These are phyloP conservation scores for Cubamyces lactineus DNA, from an alignment of 768 basidiomycete genomes.

Conservation along the genomic window DNA sequence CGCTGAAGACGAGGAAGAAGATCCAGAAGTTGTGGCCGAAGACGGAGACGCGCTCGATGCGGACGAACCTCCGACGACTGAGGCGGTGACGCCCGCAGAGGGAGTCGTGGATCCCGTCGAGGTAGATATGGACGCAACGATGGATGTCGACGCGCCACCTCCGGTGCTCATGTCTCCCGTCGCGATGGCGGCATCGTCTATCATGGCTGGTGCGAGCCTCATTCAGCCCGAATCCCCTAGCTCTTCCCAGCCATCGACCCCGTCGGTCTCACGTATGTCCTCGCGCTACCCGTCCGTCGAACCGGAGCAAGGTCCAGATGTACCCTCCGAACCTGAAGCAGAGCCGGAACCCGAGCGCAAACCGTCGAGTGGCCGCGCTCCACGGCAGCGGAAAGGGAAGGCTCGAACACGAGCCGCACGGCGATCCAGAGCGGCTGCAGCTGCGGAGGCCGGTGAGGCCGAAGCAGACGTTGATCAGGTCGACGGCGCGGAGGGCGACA, in stretches of 20 bases:
- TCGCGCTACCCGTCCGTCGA: slow-evolving; percentile 49
- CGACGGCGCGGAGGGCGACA: slow-evolving; percentile 35
- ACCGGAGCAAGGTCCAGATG: slow-evolving; percentile 28
- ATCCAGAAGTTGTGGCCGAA: slow-evolving; percentile 30
- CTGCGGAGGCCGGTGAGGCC: slow-evolving; percentile 26
- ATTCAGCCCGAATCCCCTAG: slow-evolving; percentile 44
- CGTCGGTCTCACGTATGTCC: slow-evolving; percentile 38
- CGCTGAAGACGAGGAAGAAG: slow-evolving; percentile 34
- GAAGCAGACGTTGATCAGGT: slow-evolving; percentile 36
- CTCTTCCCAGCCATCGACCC: slow-evolving; percentile 40
- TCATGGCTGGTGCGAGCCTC: slow-evolving; percentile 49
- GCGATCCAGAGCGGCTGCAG: slow-evolving; percentile 20
- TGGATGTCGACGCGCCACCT: slow-evolving; percentile 32
- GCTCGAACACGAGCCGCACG: slow-evolving; percentile 14
- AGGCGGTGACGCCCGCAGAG: slow-evolving; percentile 22
- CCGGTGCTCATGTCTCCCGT: slow-evolving; percentile 34
- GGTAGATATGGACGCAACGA: slow-evolving; percentile 23
- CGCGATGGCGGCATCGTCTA: slow-evolving; percentile 47
- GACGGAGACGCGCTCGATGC: slow-evolving; percentile 33
- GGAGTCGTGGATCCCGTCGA: slow-evolving; percentile 34
- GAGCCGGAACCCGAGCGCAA: slow-evolving; percentile 28
- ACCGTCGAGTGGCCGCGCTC: slow-evolving; percentile 10
- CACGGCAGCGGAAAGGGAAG: slow-evolving; percentile 21
- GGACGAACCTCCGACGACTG: slow-evolving; percentile 21
- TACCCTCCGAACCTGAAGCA: slow-evolving; percentile 26